Conservation (phyloP, 2,329 filamentous ascomycete genomes). For the Botryotinia narcissicola region DNA sequence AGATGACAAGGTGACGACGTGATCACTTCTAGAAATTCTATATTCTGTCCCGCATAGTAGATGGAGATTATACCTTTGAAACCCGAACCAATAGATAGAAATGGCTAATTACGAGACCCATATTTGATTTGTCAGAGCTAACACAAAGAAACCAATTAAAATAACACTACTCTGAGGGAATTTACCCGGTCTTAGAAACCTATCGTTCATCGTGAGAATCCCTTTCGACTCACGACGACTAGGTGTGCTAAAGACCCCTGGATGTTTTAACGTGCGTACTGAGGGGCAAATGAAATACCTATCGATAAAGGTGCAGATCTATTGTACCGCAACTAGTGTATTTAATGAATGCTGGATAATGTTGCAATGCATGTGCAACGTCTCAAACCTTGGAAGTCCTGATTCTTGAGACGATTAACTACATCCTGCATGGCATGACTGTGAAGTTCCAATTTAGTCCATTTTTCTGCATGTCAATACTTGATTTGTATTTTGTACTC, state of each 20-base stretch:
- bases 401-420: neutral
- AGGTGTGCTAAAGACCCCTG: neutral
- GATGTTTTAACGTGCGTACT: neutral
- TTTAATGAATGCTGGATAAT: neutral
- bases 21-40: constrained; percentile 5
- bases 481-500: neutral
- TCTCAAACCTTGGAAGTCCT: constrained; percentile 11
- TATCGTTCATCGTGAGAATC: constrained; percentile 3
- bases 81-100: constrained; percentile 2
- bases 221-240: neutral
- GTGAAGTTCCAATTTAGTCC: no score
- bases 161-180: neutral
- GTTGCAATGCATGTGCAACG: constrained; percentile 12
- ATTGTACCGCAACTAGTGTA: constrained; percentile 5
- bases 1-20: neutral
- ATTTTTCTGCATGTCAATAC: neutral
- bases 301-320: neutral
- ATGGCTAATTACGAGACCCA: neutral
- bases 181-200: neutral
- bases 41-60: neutral
- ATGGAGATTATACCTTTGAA: neutral
- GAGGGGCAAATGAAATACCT: neutral
- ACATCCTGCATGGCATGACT: neutral
- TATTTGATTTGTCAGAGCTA: constrained; percentile 10
- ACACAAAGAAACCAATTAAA: neutral